Conservation (phyloP, 495 filamentous ascomycete genomes). For the Xylaria flabelliformis region DNA sequence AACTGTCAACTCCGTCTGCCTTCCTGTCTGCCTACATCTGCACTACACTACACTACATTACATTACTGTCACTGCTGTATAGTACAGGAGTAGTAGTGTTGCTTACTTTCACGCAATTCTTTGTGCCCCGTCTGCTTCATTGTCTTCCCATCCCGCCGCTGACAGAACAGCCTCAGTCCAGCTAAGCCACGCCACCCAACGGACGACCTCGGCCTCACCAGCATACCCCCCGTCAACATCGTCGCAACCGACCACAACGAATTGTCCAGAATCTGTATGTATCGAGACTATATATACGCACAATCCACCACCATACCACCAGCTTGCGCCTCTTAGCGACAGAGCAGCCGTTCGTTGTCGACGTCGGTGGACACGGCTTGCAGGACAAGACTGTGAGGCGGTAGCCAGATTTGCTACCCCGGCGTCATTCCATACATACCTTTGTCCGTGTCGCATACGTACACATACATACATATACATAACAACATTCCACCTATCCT, state of each 20-base stretch:
- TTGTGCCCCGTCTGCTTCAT: constrained; percentile 10
- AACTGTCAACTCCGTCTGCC: not conserved
- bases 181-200: constrained; percentile 12
- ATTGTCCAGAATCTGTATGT: not conserved
- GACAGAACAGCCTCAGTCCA: constrained; percentile 13
- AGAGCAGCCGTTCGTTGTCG: constrained; percentile 17
- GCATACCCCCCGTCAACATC: not conserved
- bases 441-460: constrained; percentile 17
- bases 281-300: constrained; percentile 24
- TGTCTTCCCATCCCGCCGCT: not conserved
- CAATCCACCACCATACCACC: not conserved
- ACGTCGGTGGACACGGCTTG: constrained; percentile 37
- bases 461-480: constrained; percentile 20
- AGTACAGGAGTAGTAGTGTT: not conserved
- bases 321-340: constrained; percentile 22
- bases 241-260: constrained; percentile 19
- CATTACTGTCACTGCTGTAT: not conserved
- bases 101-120: constrained; percentile 2
- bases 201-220: constrained; percentile 13
- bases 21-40: constrained; percentile 16
- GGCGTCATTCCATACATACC: not conserved
- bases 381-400: constrained; percentile 39
- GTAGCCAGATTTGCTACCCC: constrained; percentile 25
- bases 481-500: constrained; percentile 20
- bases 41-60: not conserved